Evolutionary conservation across 306 rosid genomes (phyloP), one percentile per base, ranked within the genome.

Genomic region (Quercus bicolor): DNA sequence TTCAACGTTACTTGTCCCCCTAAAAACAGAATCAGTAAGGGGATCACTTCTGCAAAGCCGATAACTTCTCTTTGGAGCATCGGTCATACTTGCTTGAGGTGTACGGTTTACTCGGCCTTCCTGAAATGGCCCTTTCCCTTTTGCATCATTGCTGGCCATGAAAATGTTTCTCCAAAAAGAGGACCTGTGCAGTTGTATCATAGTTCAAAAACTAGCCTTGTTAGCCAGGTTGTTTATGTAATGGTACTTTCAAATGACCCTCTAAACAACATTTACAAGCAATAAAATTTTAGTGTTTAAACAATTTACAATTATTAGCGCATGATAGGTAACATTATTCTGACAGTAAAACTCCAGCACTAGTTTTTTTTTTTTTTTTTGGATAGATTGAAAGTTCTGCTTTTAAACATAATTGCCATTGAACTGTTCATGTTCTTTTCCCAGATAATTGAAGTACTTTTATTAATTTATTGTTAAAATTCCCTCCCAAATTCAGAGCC

Each of bases 21-120:
- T 6, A 29, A 74, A 56, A n/a, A 54, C n/a, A 66, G 37, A 65
- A 11, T 79, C 81, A n/a, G 73, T 80, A 69, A 51, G 24, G 20
- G 93, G 94, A 68, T 91, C 97, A 78, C 93, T 89, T 88, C 56
- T 87, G 77, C 81, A 56, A 16, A 78, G 93, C 45, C 79, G 83
- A 73, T 56, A 16, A 70, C 82, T 86, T 79, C 64, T 68, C 75
- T 82, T 82, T 64, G 74, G 72, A 34, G 77, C 60, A 70, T 56
- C 70, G 28, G 33, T 69, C 15, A 5, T 80, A 12, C 53, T 73
- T 56, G 78, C 79, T 73, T 48, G 90, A 19, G 78, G 15, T 11
- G 66, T 75, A 26, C 80, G 75, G 53, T 83, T 81, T 29, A 20
- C 24, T 6, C 64, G 48, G 29, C 59, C 72, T 6, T 60, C 71